phyloP scores from a whole-genome alignment of 2,329 filamentous ascomycete genomes.

The Orbilia brochopaga region DNA sequence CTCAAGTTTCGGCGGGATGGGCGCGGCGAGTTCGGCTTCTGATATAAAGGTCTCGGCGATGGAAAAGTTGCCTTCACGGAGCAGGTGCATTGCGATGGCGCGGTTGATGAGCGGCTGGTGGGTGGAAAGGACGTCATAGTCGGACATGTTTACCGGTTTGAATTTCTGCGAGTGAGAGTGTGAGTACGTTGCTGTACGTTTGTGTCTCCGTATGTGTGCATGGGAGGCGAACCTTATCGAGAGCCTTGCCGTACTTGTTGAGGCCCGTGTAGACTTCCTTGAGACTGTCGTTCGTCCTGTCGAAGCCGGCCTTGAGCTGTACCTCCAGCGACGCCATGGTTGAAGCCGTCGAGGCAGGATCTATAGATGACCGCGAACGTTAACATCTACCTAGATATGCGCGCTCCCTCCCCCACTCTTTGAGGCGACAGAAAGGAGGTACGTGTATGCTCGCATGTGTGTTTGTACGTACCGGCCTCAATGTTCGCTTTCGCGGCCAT shows the following conservation, averaged over 20 bases:
- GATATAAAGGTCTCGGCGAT: constrained; percentile 84
- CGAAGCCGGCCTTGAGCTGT: constrained; percentile 79
- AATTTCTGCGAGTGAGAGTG: constrained; percentile 69
- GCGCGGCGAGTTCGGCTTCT: constrained; percentile 66
- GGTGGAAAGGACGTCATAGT: constrained; percentile 78
- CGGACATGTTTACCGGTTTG: constrained; percentile 65
- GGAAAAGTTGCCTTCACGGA: constrained; percentile 90
- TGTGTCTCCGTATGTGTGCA: not conserved
- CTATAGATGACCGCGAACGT: constrained; percentile 59
- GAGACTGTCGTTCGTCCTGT: constrained; percentile 77
- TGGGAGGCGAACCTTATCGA: constrained; percentile 72
- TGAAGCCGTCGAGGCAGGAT: constrained; percentile 73
- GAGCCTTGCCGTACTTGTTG: constrained; percentile 80
- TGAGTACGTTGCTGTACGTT: too few relatives aligned
- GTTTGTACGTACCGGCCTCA: constrained; percentile 66
- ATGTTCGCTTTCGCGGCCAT: constrained; percentile 75
- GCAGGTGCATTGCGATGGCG: constrained; percentile 93
- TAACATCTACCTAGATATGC: constrained; percentile 48
- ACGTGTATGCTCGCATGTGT: constrained; percentile 12
- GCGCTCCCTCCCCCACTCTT: not conserved
- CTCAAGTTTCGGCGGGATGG: constrained; percentile 67
- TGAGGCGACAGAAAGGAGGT: constrained; percentile 43
- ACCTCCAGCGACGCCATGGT: constrained; percentile 84
- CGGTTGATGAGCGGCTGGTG: constrained; percentile 82
- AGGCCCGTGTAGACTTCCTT: constrained; percentile 83